Evolutionary conservation across 768 basidiomycete species (phyloP), one percentile per base, ranked within the genome.

Genomic region (Hebeloma cylindrosporum): DNA sequence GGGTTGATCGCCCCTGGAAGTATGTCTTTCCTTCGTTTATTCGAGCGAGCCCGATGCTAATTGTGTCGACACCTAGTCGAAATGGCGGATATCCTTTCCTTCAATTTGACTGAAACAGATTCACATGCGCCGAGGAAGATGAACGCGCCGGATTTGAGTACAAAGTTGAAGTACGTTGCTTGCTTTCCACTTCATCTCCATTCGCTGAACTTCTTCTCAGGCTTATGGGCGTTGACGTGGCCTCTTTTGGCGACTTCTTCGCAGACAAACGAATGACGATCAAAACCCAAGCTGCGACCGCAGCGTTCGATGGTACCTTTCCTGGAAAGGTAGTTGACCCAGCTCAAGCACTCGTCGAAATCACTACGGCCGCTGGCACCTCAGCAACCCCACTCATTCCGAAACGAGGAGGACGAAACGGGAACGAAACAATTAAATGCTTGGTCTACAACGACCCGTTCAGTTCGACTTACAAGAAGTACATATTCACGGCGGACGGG

Each of bases 1-100:
- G 86, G 86, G 3, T 67, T 89, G 7, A 85, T 88, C 54, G 84
- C 77, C 2, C 86, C 85, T n/a, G 84, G 85, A 29, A 72, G n/a
- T n/a, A n/a, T n/a, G n/a, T n/a, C n/a, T n/a, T n/a, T n/a, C n/a
- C n/a, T n/a, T n/a, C n/a, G n/a, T n/a, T n/a, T n/a, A n/a, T n/a
- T n/a, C n/a, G n/a, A n/a, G n/a, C n/a, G n/a, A n/a, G n/a, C n/a
- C n/a, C n/a, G n/a, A n/a, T n/a, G n/a, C n/a, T n/a, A n/a, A n/a
- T n/a, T n/a, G n/a, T n/a, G n/a, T n/a, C n/a, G n/a, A n/a, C n/a
- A n/a, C n/a, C n/a, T n/a, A n/a, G n/a, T 73, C 70, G 81, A 83
- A 59, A 88, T 88, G 85, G 85, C 85, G 16, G 80, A 84, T 50
- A 79, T 88, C 45, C 68, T 89, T 1, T 69, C 84, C 1, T 85